Conservation (phyloP, 371 early-diverging fungal genomes). For the Mucor sp. region DNA sequence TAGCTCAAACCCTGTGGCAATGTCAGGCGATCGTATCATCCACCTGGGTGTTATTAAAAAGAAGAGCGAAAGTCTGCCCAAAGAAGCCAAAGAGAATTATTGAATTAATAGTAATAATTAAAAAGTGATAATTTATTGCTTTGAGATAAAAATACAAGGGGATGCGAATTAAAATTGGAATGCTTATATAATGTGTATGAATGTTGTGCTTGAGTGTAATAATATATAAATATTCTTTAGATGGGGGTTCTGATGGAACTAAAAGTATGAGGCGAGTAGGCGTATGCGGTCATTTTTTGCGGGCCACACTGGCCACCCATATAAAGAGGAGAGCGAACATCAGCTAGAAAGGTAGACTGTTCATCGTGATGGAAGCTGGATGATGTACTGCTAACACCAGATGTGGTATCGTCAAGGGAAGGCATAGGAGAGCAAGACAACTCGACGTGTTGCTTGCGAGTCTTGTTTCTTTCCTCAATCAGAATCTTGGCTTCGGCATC, state of each 20-base stretch:
- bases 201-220: not conserved
- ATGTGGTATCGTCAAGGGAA: conserved; percentile 26
- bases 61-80: conserved; percentile 46
- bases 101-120: conserved; percentile 12
- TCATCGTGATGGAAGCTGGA: conserved; percentile 19
- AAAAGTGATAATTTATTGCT: conserved; percentile 3
- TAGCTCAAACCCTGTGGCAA: conserved; percentile 76
- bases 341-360: not conserved
- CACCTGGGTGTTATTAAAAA: conserved; percentile 80
- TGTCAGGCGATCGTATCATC: conserved; percentile 77
- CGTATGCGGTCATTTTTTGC: conserved; percentile 3
- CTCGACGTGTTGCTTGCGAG: conserved; percentile 29
- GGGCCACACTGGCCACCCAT: not conserved
- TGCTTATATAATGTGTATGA: not conserved
- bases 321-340: conserved; percentile 8
- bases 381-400: conserved; percentile 22
- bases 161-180: not conserved
- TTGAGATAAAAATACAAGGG: not conserved
- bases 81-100: conserved; percentile 66
- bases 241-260: conserved; percentile 1
- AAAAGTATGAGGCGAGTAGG: conserved; percentile 12
- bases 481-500: conserved; percentile 30
- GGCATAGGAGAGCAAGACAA: conserved; percentile 19
- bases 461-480: conserved; percentile 28
- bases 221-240: conserved; percentile 1